Evolutionary conservation across 306 rosid genomes (phyloP).

Genomic region (Gillenia trifoliata): DNA sequence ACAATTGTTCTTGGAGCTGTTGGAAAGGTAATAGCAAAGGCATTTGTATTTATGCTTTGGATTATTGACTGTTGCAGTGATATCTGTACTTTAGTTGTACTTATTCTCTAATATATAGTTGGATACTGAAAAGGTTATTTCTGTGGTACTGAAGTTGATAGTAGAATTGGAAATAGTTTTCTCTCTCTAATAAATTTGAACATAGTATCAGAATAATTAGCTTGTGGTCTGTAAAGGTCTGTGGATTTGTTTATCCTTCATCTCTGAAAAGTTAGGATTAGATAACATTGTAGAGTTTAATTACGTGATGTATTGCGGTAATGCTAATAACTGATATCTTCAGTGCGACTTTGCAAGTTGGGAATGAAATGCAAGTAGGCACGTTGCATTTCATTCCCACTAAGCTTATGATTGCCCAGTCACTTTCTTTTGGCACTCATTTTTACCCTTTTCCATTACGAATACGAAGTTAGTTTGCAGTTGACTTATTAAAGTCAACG

Average conservation of each 20-base stretch:
- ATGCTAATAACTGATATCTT: neutral
- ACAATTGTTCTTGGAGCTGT: constrained; percentile 95
- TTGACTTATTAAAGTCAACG: neutral
- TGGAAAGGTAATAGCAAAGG: constrained; percentile 73
- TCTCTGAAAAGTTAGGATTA: neutral
- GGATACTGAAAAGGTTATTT: neutral
- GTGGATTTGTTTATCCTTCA: neutral
- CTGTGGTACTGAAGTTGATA: neutral
- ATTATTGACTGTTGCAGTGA: neutral
- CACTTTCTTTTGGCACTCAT: neutral
- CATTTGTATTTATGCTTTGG: constrained; percentile 8
- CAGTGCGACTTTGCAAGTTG: neutral
- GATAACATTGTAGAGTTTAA: neutral
- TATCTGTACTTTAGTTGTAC: neutral
- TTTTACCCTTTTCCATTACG: too few species aligned
- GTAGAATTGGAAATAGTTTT: neutral
- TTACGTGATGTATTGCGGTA: neutral
- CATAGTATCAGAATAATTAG: neutral
- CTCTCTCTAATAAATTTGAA: neutral
- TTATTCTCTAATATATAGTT: neutral
- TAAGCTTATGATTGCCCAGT: neutral
- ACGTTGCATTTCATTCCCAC: neutral
- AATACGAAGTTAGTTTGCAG: too few species aligned
- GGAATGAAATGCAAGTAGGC: too few species aligned
- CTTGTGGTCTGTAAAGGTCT: neutral